Base-by-base conservation (phyloP, 169 alveolate species). In the Plasmodium gallinaceum region DNA sequence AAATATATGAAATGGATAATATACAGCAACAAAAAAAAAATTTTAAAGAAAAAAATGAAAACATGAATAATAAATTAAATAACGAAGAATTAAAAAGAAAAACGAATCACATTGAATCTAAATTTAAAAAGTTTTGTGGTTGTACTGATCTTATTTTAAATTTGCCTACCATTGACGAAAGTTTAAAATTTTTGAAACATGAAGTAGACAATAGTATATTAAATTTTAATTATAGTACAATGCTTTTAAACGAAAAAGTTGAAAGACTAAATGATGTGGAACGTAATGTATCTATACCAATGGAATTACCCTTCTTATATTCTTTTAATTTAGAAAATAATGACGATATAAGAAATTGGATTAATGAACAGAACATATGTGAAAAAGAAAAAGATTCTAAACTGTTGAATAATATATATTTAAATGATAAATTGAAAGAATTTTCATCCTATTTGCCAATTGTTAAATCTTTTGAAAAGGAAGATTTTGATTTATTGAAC, bases 191-290 rank as follows among this genome's bases (percentile, higher is more conserved):
- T 39, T 39, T 83, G 69, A 83, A 83, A 16, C 48, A 83, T 83
- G 86, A 83, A 7, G 60, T 83, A 70, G 85, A 83, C 61, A 70
- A 43, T 20, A 65, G 71, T 10, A 83, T 83, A 16, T 24, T 83
- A 26, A 42, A 66, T 42, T 83, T 66, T 72, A 42, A 52, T 43
- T 83, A 69, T 20, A 83, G 45, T 37, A 83, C 83, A 0, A 83
- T 83, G 91, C 3, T 83, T 26, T 70, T 83, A 37, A 70, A 66
- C 54, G 91, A 83, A 20, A 66, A 70, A 72, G 48, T 83, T 22
- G 85, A 83, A 24, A 39, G 91, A 51, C 48, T 83, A 57, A 83
- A 66, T 69, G 85, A 66, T 39, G 42, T 48, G 9, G 91, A 83
- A 73, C 71, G 91, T 20, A 42, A 83, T 12, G 48, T 83, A 24